Conservation (phyloP, 495 filamentous ascomycete species). For the Talaromyces nanjingensis region DNA sequence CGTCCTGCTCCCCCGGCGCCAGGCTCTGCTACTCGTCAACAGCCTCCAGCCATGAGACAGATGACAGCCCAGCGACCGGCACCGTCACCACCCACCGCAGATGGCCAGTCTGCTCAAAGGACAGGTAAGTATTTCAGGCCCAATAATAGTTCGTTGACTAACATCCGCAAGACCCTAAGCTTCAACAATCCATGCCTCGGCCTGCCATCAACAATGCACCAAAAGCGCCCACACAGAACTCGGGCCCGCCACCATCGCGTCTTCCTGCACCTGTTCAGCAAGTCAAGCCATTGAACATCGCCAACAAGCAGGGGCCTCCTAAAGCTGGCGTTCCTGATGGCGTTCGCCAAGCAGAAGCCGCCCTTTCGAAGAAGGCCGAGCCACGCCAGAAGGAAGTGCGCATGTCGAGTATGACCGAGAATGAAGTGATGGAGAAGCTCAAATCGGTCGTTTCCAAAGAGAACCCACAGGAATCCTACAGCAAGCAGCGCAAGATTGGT, state of each 20-base stretch:
- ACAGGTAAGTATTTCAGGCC: slow-evolving; percentile 8
- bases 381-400: slow-evolving; percentile 82
- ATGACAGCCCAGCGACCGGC: slow-evolving; percentile 51
- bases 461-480: slow-evolving; percentile 85
- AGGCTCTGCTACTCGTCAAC: slow-evolving; percentile 34
- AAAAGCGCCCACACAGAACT: slow-evolving; percentile 26
- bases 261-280: slow-evolving; percentile 58
- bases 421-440: slow-evolving; percentile 91
- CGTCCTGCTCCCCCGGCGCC: slow-evolving; percentile 54
- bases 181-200: slow-evolving; percentile 41
- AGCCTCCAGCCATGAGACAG: slow-evolving; percentile 34
- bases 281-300: slow-evolving; percentile 86
- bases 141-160: not conserved
- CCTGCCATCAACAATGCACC: slow-evolving; percentile 19
- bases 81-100: slow-evolving; percentile 44
- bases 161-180: slow-evolving; percentile 23
- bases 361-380: slow-evolving; percentile 65
- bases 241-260: slow-evolving; percentile 40
- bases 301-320: slow-evolving; percentile 57
- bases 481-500: slow-evolving; percentile 98
- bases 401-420: slow-evolving; percentile 96
- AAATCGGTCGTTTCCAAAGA: slow-evolving; percentile 89
- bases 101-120: slow-evolving; percentile 6
- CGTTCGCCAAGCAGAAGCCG: slow-evolving; percentile 74
- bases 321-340: slow-evolving; percentile 49